Conservation (phyloP, 257 asterid genomes). For the Solanum commersonii region DNA sequence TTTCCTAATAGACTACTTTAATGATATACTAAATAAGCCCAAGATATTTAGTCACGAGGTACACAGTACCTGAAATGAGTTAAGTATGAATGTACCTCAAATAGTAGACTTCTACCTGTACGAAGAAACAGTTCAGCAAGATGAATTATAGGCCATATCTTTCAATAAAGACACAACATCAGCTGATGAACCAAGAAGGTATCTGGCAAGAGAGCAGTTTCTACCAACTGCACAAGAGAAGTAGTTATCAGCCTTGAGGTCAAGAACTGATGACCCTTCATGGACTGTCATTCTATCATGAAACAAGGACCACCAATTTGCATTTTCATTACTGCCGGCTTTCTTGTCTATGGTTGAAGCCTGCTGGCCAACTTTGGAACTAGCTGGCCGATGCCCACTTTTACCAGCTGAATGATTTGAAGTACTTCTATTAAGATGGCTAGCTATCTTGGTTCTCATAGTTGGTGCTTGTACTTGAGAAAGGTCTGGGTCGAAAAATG, state of each 20-base stretch:
- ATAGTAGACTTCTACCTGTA: background rate
- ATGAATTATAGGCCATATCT: slow-evolving; percentile 22
- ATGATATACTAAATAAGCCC: background rate
- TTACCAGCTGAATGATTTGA: slow-evolving; percentile 26
- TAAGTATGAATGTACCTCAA: background rate
- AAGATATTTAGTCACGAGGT: background rate
- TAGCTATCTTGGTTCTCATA: slow-evolving; percentile 41
- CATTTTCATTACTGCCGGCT: slow-evolving; percentile 28
- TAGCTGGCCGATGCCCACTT: slow-evolving; percentile 19
- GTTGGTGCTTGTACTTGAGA: slow-evolving; percentile 34
- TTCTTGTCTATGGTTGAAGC: slow-evolving; percentile 28
- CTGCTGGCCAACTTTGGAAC: slow-evolving; percentile 26
- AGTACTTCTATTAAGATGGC: slow-evolving; percentile 24
- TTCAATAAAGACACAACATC: slow-evolving; percentile 66
- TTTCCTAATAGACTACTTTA: background rate
- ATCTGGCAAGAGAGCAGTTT: slow-evolving; percentile 60
- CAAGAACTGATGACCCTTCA: slow-evolving; percentile 90
- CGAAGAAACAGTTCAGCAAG: background rate
- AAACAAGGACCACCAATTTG: slow-evolving; percentile 50
- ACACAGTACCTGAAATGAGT: background rate
- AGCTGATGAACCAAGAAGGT: slow-evolving; percentile 62
- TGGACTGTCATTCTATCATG: slow-evolving; percentile 50
- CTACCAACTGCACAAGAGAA: slow-evolving; percentile 91
- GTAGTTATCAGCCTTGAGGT: slow-evolving; percentile 73
- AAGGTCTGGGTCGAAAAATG: slow-evolving; percentile 88